Evolutionary conservation across 2,329 filamentous ascomycete species (phyloP), one percentile per base, ranked within the genome.

Genomic region (Cylindrodendrum hubeiense): DNA sequence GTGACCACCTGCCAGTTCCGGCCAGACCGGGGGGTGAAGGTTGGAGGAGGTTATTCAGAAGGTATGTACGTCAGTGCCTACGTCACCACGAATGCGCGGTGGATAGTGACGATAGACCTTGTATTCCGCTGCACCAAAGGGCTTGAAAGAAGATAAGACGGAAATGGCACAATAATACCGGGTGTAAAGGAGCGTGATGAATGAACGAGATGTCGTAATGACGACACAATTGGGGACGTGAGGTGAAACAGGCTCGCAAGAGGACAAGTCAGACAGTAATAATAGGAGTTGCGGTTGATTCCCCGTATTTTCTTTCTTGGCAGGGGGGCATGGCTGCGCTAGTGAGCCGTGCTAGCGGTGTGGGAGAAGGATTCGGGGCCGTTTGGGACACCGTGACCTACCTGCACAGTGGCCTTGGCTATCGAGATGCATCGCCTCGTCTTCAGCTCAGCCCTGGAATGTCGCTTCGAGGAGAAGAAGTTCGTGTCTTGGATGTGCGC

Each of bases 251-350:
- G 65, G 63, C 49, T 34, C n/a, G 58, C 34, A 62, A 73, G 69
- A 73, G 71, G 69, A 74, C 71, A 73, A 65, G 66, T 71, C 69
- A 73, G 69, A 65, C 60, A 37, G 44, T 39, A 65, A 41, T 49
- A 49, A 47, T 68, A 71, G 60, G 67, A 72, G 70, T 68, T 63
- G 66, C 47, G 47, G 63, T 50, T 52, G 55, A 60, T 53, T 54
- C 64, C 67, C 57, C 60, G 67, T 69, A 64, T 68, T 73, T 3
- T 71, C 68, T 68, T 52, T 67, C 58, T 58, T 56, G 66, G 62
- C 71, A 74, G 67, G 71, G 71, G 71, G 33, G 13, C 28, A 66
- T 59, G 44, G 30, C 47, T 60, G 71, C 71, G 67, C 67, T 63
- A 72, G 67, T 53, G 33, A 66, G 65, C 47, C 52, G 67, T 60